Percentiles rank a stretch among this genome's conserved stretches.
phyloP scores from a whole-genome alignment of 441 rosid species.

The Pelargonium citronellum region DNA sequence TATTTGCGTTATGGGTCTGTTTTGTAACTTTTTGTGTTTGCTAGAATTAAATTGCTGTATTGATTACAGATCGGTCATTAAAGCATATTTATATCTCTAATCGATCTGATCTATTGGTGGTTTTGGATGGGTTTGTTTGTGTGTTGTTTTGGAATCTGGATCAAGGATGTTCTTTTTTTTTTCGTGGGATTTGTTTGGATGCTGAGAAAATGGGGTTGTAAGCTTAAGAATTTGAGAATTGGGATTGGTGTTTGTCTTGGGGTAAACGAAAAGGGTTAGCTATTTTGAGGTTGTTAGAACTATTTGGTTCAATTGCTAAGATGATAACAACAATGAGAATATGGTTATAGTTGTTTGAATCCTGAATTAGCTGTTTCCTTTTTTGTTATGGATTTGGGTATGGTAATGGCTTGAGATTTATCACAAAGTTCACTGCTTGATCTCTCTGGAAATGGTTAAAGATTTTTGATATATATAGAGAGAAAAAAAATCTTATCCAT shows the following conservation, averaged over 20 bases:
- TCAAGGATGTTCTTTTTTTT: background rate
- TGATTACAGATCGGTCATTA: background rate
- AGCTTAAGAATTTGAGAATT: background rate
- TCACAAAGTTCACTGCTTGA: background rate
- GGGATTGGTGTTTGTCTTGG: background rate
- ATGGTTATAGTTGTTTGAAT: too few relatives aligned
- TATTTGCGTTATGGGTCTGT: background rate
- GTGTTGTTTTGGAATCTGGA: background rate
- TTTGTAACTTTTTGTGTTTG: background rate
- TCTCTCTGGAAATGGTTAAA: background rate
- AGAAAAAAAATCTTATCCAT: too few relatives aligned
- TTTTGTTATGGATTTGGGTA: slow-evolving; percentile 1
- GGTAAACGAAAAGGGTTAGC: background rate
- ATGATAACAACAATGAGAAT: background rate
- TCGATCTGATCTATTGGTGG: background rate
- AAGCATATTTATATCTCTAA: background rate
- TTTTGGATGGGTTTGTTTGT: background rate
- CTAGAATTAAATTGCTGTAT: background rate
- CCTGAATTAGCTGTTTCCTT: background rate
- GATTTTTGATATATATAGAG: too few relatives aligned
- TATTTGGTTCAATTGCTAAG: background rate
- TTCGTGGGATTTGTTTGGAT: background rate
- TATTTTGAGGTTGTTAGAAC: background rate
- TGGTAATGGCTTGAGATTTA: background rate
- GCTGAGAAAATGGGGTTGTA: background rate